Evolutionary conservation across 305 asterid genomes (phyloP), one percentile per base, ranked within the genome.

Genomic region (Euphrasia arctica): DNA sequence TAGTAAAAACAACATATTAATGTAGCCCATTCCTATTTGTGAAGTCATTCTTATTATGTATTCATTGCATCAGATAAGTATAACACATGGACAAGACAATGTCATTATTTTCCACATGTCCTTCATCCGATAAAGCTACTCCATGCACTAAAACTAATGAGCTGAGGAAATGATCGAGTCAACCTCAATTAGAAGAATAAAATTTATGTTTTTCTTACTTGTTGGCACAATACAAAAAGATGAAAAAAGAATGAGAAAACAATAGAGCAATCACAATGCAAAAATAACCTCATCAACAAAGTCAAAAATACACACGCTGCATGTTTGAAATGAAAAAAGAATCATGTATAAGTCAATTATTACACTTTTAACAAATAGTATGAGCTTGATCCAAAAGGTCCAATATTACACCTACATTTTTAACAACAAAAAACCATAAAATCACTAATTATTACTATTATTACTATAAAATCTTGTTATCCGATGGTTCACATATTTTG

Each of bases 161-260:
- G 45, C 15, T 58, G 13, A 34, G 64, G 13, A 13, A 28, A 57
- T 6, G 11, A 65, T 12, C 27, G 34, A 51, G 34, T 32, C 42
- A 51, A 64, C 67, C 64, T 31, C 64, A 71, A 18, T 47, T 32
- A 52, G 58, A 29, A 2, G 48, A 52, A 41, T 28, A 32, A n/a
- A 71, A 58, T 10, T 10, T 45, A 2, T 2, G 7, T n/a, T 54
- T 22, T 42, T 31, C 39, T 25, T 11, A 52, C 28, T 15, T 6
- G 22, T 9, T 42, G 32, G 1, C 12, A 28, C 58, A 61, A 52
- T 28, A 48, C 54, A 34, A 12, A 2, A 64, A 64, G 14, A 31
- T 7, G 13, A 68, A 42, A 68, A 54, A 22, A 18, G 49, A 9
- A 50, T 51, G 27, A 64, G 4, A 60, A 36, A 29, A 31, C 25